A percentile compares a stretch with the other conserved stretches of the same genome.
Conservation (phyloP, 148 eudicot genomes). For the Simmondsia chinensis region DNA sequence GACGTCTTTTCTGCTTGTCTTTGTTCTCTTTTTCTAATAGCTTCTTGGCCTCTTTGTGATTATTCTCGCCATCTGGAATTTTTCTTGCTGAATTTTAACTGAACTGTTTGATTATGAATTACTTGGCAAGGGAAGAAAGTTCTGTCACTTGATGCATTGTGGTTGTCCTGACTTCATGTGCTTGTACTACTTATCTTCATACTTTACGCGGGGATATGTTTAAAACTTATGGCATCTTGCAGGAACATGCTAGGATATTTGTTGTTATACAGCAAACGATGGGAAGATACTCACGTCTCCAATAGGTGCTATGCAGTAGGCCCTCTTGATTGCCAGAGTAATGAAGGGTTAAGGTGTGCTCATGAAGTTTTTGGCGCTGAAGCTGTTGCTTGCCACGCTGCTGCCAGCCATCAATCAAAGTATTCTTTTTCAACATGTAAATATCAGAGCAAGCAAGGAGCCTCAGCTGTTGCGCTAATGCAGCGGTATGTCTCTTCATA, state of each 20-base stretch:
- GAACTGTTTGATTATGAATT: too few relatives aligned
- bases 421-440: constrained; percentile 48
- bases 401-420: constrained; percentile 15
- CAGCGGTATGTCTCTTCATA: constrained; percentile 65
- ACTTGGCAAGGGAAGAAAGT: too few relatives aligned
- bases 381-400: constrained; percentile 63
- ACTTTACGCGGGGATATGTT: too few relatives aligned
- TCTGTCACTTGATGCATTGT: too few relatives aligned
- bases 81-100: too few relatives aligned
- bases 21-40: too few relatives aligned
- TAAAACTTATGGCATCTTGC: constrained; percentile 14
- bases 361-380: constrained; percentile 70
- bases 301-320: constrained; percentile 39
- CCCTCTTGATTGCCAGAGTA: constrained; percentile 25
- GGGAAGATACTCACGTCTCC: constrained; percentile 42
- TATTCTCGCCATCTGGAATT: too few relatives aligned
- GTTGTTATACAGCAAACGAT: constrained; percentile 42
- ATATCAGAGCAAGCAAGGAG: constrained; percentile 22
- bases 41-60: too few relatives aligned
- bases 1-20: too few relatives aligned
- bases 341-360: constrained; percentile 50
- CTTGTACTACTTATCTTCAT: too few relatives aligned
- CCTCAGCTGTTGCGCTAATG: constrained; percentile 30
- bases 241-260: constrained; percentile 80
- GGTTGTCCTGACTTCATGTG: too few relatives aligned